Evolutionary conservation across 2,329 filamentous ascomycete genomes (phyloP).

Genomic region (Coniochaeta ligniaria): DNA sequence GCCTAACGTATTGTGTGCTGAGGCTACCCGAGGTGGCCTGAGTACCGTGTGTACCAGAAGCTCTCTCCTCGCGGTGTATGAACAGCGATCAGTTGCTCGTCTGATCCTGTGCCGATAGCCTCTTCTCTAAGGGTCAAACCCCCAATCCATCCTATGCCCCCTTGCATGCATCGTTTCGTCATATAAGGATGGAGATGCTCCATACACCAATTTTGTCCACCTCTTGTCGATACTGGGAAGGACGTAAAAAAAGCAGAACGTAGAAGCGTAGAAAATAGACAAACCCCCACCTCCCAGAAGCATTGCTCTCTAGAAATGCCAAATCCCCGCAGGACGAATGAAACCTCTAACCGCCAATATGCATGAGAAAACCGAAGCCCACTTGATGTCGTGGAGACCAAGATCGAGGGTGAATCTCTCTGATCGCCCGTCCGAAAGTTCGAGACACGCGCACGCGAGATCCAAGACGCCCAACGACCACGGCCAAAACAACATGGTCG

Average conservation of each 20-base stretch:
- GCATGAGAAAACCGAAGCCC: not conserved
- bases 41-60: not conserved
- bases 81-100: not conserved
- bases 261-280: conserved; percentile 1
- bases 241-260: conserved; percentile 1
- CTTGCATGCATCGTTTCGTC: conserved; percentile 3
- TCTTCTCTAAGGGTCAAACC: not conserved
- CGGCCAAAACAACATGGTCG: conserved; percentile 3
- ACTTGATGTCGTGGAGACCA: not conserved
- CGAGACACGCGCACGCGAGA: not conserved
- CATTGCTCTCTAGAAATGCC: conserved; percentile 10
- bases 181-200: not conserved
- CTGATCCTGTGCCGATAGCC: not conserved
- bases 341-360: conserved; percentile 6
- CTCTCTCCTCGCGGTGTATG: not conserved
- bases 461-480: not conserved
- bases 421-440: not conserved
- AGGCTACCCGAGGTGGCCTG: not conserved
- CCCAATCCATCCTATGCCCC: conserved; percentile 6
- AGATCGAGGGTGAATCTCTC: not conserved
- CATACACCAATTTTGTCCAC: conserved; percentile 4
- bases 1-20: not conserved
- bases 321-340: not conserved
- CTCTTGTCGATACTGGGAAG: conserved; percentile 6
- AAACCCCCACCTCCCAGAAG: not conserved